Conservation (phyloP, 1,139 yeast genomes). For the Sugiyamaella japonica region DNA sequence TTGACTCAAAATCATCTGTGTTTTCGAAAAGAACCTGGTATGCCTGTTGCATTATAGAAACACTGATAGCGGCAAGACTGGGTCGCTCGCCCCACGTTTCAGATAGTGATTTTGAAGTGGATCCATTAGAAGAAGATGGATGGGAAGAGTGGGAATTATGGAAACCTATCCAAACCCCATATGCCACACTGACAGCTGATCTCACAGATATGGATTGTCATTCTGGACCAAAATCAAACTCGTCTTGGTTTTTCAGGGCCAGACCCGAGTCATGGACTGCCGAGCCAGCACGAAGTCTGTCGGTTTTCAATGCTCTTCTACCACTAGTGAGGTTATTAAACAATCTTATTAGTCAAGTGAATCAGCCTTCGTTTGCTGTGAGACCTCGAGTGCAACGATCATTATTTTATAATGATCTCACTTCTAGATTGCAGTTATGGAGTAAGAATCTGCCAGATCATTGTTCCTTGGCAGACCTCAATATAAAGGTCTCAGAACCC, state of each 20-base stretch:
- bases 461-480: constrained; percentile 19
- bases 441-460: constrained; percentile 22
- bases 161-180: constrained; percentile 18
- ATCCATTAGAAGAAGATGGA: constrained; percentile 21
- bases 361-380: constrained; percentile 19
- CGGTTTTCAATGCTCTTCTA: constrained; percentile 24
- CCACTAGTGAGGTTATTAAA: constrained; percentile 21
- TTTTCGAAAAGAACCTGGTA: constrained; percentile 27
- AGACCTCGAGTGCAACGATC: constrained; percentile 21
- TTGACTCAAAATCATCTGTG: constrained; percentile 9
- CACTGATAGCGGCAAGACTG: constrained; percentile 25
- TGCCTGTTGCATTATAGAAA: constrained; percentile 28
- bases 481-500: constrained; percentile 4
- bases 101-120: constrained; percentile 21
- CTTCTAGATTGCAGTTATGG: constrained; percentile 22
- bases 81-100: constrained; percentile 26
- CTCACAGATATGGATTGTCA: constrained; percentile 3
- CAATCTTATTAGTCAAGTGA: constrained; percentile 17
- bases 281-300: constrained; percentile 22
- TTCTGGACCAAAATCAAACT: neutral
- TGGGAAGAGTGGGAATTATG: constrained; percentile 28
- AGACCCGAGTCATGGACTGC: constrained; percentile 19
- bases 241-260: constrained; percentile 4
- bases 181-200: constrained; percentile 3
- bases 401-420: constrained; percentile 21